Evolutionary conservation across 192 early-diverging fungal genomes (phyloP).

Genomic region (Gigaspora rosea): DNA sequence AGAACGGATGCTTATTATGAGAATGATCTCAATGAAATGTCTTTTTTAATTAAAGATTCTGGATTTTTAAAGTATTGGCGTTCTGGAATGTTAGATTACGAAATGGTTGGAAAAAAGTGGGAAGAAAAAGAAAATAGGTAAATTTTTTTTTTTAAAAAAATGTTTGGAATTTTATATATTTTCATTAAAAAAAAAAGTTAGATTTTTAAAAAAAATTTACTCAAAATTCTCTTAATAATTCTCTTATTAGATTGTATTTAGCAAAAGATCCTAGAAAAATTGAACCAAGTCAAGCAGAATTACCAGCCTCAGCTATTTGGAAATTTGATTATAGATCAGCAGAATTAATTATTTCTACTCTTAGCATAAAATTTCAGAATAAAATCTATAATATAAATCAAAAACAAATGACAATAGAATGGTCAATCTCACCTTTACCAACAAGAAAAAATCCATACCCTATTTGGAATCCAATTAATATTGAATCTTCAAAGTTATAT

Average conservation of each 20-base stretch:
- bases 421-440: neutral
- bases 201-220: neutral
- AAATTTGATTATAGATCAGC: constrained; percentile 4
- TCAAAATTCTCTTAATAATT: neutral
- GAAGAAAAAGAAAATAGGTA: neutral
- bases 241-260: neutral
- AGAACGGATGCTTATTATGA: constrained; percentile 2
- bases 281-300: too few species aligned
- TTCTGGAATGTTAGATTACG: neutral
- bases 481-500: too few species aligned
- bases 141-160: too few species aligned
- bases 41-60: too few species aligned
- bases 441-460: neutral
- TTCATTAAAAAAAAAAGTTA: neutral
- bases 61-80: constrained; percentile 9
- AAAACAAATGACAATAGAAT: neutral
- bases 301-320: neutral
- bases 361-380: too few species aligned
- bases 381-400: too few species aligned
- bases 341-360: too few species aligned
- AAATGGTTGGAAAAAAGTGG: neutral
- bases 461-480: neutral
- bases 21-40: neutral
- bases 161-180: too few species aligned
- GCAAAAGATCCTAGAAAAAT: too few species aligned